Conservation (phyloP, 2,329 filamentous ascomycete genomes). For the Sporothrix luriei region DNA sequence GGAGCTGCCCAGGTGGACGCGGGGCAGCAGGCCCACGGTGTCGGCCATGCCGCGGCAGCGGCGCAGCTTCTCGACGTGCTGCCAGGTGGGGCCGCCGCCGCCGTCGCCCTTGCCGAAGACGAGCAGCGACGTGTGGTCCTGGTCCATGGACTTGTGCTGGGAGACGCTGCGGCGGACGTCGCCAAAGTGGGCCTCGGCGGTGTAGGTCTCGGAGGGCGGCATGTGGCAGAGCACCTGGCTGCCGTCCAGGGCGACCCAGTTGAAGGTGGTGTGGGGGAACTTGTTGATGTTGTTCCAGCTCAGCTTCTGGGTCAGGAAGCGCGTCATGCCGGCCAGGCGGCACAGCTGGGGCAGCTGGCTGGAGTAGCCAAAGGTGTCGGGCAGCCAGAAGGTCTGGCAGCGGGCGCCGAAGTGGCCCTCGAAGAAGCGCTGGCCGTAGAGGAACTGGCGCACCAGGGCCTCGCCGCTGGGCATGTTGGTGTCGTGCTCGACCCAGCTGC, state of each 20-base stretch:
- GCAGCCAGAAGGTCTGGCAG: conserved; percentile 92
- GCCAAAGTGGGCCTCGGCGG: conserved; percentile 89
- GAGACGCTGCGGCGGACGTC: conserved; percentile 87
- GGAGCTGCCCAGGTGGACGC: conserved; percentile 83
- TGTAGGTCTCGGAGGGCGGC: conserved; percentile 94
- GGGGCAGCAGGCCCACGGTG: conserved; percentile 66
- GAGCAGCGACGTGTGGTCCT: conserved; percentile 85
- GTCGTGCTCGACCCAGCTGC: conserved; percentile 98
- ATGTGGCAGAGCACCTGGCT: conserved; percentile 98
- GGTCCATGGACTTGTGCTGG: conserved; percentile 93
- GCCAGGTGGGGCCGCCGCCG: conserved; percentile 90
- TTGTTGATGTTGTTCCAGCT: conserved; percentile 99
- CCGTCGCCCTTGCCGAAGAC: conserved; percentile 97
- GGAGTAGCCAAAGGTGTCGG: conserved; percentile 97
- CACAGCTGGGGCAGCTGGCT: conserved; percentile 92
- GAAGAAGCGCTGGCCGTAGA: conserved; percentile 95
- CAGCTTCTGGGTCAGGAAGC: conserved; percentile 97
- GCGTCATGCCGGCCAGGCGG: conserved; percentile 89
- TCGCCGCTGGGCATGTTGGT: conserved; percentile 97
- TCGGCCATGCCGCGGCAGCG: conserved; percentile 91
- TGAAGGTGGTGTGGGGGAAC: conserved; percentile 98
- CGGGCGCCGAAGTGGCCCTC: conserved; percentile 88
- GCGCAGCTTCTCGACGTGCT: conserved; percentile 91
- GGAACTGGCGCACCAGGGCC: conserved; percentile 87
- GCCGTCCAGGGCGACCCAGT: conserved; percentile 94